phyloP scores from a whole-genome alignment of 805 yeast species.

The Starmerella floris region DNA sequence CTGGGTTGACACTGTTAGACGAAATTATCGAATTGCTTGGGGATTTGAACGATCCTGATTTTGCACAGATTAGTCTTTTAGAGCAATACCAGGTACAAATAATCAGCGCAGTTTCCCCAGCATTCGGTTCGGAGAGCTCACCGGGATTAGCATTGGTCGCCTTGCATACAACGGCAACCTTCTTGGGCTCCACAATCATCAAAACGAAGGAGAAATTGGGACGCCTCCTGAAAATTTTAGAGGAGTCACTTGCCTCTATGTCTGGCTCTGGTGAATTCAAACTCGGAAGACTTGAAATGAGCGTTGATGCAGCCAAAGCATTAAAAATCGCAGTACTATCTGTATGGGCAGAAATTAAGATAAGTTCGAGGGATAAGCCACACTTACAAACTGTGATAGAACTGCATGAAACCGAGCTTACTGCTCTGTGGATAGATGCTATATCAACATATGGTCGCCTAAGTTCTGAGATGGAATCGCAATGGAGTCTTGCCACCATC shows the following conservation, averaged over 20 bases:
- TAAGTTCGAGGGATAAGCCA: slow-evolving; percentile 20
- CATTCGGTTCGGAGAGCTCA: slow-evolving; percentile 61
- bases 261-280: slow-evolving; percentile 19
- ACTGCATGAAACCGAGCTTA: slow-evolving; percentile 46
- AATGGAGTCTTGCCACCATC: slow-evolving; percentile 18
- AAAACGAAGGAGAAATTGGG: slow-evolving; percentile 35
- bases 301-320: slow-evolving; percentile 29
- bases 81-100: slow-evolving; percentile 95
- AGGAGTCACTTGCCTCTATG: slow-evolving; percentile 49
- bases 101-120: slow-evolving; percentile 76
- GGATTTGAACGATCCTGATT: slow-evolving; percentile 53
- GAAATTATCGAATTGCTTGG: slow-evolving; percentile 50
- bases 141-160: slow-evolving; percentile 66
- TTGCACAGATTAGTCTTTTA: slow-evolving; percentile 53
- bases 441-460: slow-evolving; percentile 61
- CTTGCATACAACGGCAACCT: slow-evolving; percentile 60
- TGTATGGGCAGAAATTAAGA: slow-evolving; percentile 33
- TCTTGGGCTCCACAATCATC: slow-evolving; percentile 50
- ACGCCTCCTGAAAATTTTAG: slow-evolving; percentile 51
- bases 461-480: slow-evolving; percentile 38
- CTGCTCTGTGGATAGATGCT: slow-evolving; percentile 67
- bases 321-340: slow-evolving; percentile 29
- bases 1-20: slow-evolving; percentile 56
- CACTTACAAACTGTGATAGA: slow-evolving; percentile 30
- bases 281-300: slow-evolving; percentile 29